A percentile compares a stretch with the other conserved stretches of the same genome.
Conservation (phyloP, 192 early-diverging fungal genomes). For the Linnemannia elongata region DNA sequence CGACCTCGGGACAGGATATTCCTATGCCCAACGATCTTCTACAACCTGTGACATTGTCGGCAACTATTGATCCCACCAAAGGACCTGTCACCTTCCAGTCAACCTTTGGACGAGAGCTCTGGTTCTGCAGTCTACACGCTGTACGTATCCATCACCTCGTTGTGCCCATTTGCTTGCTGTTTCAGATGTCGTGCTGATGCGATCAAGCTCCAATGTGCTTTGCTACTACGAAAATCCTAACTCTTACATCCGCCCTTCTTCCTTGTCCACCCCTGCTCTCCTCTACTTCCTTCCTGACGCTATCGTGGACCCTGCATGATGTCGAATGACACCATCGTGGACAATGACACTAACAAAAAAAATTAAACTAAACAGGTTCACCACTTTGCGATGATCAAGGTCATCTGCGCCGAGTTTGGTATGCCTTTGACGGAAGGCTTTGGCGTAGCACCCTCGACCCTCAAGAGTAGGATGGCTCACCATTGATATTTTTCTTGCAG, state of each 20-base stretch:
- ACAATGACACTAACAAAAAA: neutral
- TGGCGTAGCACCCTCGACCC: conserved; percentile 68
- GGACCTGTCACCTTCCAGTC: conserved; percentile 46
- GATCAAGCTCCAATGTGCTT: neutral
- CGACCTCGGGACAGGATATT: neutral
- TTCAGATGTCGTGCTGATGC: neutral
- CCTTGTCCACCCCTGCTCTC: neutral
- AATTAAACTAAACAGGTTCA: conserved; percentile 58
- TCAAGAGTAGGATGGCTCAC: conserved; percentile 24
- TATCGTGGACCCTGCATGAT: neutral
- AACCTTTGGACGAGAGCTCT: conserved; percentile 69
- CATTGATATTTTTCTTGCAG: neutral
- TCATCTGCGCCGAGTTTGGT: conserved; percentile 66
- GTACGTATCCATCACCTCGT: conserved; percentile 45
- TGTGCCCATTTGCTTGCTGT: neutral
- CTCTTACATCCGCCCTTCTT: neutral
- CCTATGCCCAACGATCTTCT: conserved; percentile 11
- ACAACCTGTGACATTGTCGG: conserved; percentile 46
- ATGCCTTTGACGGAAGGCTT: conserved; percentile 59
- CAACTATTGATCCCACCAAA: conserved; percentile 58
- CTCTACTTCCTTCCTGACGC: neutral
- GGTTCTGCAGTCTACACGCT: conserved; percentile 71
- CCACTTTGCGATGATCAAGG: conserved; percentile 71
- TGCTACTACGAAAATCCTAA: neutral
- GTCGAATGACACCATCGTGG: conserved; percentile 6